These are phyloP conservation scores for Linnemannia hyalina DNA, from an alignment of 192 early-diverging fungal species.

Conservation along the genomic window DNA sequence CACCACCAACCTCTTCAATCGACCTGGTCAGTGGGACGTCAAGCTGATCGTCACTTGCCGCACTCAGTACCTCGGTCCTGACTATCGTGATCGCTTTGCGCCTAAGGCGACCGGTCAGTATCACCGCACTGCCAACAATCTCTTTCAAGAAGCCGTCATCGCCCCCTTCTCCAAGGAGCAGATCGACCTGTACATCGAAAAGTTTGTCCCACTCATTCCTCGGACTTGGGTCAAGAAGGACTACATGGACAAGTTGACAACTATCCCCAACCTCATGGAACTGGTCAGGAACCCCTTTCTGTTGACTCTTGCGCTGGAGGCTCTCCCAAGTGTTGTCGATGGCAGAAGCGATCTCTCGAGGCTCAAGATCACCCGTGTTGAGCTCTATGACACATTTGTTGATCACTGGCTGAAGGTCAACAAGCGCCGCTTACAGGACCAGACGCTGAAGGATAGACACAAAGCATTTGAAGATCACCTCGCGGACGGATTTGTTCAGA, in stretches of 20 bases:
- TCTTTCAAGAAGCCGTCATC: conserved; percentile 3
- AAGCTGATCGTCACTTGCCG: conserved; percentile 1
- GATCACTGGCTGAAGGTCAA: neutral
- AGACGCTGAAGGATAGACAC: neutral
- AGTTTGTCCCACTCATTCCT: neutral
- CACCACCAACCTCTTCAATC: neutral
- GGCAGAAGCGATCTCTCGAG: no score
- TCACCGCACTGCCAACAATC: neutral
- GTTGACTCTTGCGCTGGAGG: neutral
- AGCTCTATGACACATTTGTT: neutral
- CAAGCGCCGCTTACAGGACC: neutral
- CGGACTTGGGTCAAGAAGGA: neutral
- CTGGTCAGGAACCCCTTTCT: neutral
- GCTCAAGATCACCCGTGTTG: neutral
- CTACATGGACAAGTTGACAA: neutral
- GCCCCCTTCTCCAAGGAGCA: neutral
- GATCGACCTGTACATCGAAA: neutral
- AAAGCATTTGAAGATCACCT: neutral
- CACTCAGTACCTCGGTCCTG: neutral
- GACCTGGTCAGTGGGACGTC: neutral
- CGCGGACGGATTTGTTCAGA: neutral
- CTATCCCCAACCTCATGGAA: neutral
- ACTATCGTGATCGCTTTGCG: neutral
- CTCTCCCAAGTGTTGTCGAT: neutral
- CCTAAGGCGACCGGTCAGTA: neutral